These are phyloP conservation scores for Trametes cinnabarina DNA, from an alignment of 768 basidiomycete genomes.

Conservation along the genomic window DNA sequence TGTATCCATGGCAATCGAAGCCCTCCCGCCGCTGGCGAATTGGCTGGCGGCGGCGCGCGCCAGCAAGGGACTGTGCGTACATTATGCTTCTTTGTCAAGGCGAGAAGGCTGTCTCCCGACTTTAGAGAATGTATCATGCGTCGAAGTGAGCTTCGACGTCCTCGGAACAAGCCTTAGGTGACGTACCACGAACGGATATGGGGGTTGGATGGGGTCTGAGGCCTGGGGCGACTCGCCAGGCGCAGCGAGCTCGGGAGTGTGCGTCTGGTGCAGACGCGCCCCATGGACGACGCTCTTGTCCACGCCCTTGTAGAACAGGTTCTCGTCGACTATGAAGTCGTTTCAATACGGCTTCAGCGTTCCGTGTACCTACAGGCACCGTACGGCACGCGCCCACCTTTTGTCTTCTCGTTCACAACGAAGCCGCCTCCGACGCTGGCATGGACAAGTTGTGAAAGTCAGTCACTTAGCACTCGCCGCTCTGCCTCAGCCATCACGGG, in stretches of 20 bases:
- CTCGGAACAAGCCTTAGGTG: background rate
- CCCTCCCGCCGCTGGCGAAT: background rate
- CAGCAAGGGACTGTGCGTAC: conserved; percentile 43
- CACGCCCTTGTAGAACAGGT: conserved; percentile 91
- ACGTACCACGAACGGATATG: conserved; percentile 64
- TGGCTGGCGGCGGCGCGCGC: background rate
- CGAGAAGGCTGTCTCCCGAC: conserved; percentile 71
- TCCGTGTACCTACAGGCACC: background rate
- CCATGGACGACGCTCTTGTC: conserved; percentile 79
- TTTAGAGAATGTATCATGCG: conserved; percentile 20
- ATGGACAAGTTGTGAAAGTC: background rate
- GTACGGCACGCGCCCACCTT: conserved; percentile 47
- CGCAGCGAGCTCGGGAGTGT: conserved; percentile 31
- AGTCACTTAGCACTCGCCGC: conserved; percentile 9
- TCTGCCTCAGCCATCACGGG: background rate
- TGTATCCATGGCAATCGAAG: conserved; percentile 16
- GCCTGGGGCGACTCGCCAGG: conserved; percentile 8
- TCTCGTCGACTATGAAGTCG: conserved; percentile 69
- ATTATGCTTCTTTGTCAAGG: conserved; percentile 76
- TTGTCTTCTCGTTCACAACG: conserved; percentile 92
- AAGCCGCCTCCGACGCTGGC: conserved; percentile 86
- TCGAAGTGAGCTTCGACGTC: background rate
- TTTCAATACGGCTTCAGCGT: too few relatives aligned
- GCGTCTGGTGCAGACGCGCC: conserved; percentile 70
- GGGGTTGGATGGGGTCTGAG: conserved; percentile 57